A percentile compares a stretch with the other conserved stretches of the same genome.
phyloP scores from a whole-genome alignment of 2,329 filamentous ascomycete species.

The Paecilomyces fulvus region DNA sequence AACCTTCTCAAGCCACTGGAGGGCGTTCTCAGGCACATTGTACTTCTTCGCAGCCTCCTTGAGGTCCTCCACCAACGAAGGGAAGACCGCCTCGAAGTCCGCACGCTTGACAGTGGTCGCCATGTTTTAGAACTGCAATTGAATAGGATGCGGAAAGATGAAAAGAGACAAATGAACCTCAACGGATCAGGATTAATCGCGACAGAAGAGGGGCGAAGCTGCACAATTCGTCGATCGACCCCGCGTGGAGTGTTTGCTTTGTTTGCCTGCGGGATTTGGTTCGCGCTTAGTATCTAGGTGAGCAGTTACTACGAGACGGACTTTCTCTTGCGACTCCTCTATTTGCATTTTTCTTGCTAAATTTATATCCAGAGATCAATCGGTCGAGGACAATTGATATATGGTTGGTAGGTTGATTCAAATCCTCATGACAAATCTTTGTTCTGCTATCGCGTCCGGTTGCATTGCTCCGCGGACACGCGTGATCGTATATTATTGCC shows the following conservation, averaged over 20 bases:
- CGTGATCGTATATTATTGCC: background rate
- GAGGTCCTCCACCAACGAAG: constrained; percentile 73
- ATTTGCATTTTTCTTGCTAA: background rate
- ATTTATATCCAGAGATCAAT: background rate
- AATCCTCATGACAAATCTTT: background rate
- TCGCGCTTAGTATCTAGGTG: background rate
- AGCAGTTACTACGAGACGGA: background rate
- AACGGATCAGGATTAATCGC: constrained; percentile 2
- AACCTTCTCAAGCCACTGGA: constrained; percentile 82
- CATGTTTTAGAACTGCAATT: constrained; percentile 36
- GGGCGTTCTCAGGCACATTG: constrained; percentile 70
- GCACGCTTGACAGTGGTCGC: constrained; percentile 59
- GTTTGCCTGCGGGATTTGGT: constrained; percentile 16
- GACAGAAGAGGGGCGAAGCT: background rate
- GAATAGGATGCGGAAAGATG: background rate
- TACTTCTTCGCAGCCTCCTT: constrained; percentile 70
- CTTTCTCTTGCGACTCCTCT: background rate
- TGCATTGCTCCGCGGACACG: background rate
- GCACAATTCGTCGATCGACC: background rate
- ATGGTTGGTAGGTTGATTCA: background rate
- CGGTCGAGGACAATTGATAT: background rate
- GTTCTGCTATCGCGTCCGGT: background rate
- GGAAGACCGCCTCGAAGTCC: constrained; percentile 87
- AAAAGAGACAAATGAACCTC: background rate
- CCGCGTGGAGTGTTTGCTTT: constrained; percentile 17